These are phyloP conservation scores for Pluteus cervinus DNA, from an alignment of 768 basidiomycete species.

Conservation along the genomic window DNA sequence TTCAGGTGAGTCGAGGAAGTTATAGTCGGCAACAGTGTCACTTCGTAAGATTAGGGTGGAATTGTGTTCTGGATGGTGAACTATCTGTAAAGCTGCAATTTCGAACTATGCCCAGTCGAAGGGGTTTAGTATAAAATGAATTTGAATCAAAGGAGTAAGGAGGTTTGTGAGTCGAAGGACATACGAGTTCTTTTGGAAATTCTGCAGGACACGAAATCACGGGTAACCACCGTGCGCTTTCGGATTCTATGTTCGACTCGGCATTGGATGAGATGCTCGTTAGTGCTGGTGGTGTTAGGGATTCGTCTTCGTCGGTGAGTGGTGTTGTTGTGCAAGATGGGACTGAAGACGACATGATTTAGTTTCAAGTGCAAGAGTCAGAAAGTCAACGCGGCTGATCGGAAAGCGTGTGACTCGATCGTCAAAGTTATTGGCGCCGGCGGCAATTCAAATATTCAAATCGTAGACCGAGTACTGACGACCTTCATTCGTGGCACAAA, in stretches of 20 bases:
- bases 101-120: slow-evolving; percentile 56
- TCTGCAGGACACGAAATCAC: slow-evolving; percentile 17
- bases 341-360: no score
- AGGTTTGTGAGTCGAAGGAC: slow-evolving; percentile 2
- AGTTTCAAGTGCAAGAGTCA: no score
- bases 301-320: no score
- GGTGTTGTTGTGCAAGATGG: no score
- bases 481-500: no score
- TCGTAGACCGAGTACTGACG: no score
- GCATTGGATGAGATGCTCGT: no score
- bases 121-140: slow-evolving; percentile 7
- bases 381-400: no score
- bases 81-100: slow-evolving; percentile 59
- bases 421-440: no score
- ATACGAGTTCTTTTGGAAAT: slow-evolving; percentile 19
- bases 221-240: slow-evolving; percentile 11
- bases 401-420: no score
- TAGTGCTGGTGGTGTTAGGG: no score
- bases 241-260: not conserved
- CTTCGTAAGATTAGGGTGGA: slow-evolving; percentile 87
- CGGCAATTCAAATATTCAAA: no score
- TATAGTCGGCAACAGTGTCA: slow-evolving; percentile 47
- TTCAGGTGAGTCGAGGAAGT: slow-evolving; percentile 28
- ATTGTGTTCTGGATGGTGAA: slow-evolving; percentile 91
- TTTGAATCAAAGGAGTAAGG: not conserved